Evolutionary conservation across 2,329 filamentous ascomycete species (phyloP).

Genomic region (Trichoderma asperellum): DNA sequence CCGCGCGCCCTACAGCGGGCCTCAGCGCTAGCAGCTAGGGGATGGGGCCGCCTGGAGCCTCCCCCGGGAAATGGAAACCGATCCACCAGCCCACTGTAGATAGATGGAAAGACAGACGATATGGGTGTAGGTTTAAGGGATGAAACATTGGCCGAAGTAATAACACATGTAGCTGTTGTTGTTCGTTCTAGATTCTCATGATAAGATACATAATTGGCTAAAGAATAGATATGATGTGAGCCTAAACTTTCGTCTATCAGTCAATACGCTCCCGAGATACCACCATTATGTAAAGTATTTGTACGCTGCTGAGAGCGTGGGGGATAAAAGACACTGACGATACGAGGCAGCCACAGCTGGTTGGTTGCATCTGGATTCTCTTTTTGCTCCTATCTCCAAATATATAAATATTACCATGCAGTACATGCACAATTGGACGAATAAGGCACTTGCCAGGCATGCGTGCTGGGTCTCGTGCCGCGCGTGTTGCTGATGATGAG

Average conservation of each 20-base stretch:
- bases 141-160: neutral
- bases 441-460: neutral
- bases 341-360: neutral
- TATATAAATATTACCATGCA: too few relatives aligned
- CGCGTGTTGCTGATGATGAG: neutral
- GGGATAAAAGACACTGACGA: neutral
- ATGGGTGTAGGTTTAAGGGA: neutral
- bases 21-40: neutral
- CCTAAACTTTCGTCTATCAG: neutral
- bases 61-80: conserved; percentile 1
- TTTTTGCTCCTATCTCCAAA: neutral
- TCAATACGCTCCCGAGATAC: neutral
- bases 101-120: neutral
- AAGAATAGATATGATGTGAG: neutral
- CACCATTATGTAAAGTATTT: conserved; percentile 10
- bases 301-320: neutral
- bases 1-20: conserved; percentile 7
- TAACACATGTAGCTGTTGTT: too few relatives aligned
- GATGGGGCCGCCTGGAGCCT: conserved; percentile 13
- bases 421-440: neutral
- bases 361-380: neutral
- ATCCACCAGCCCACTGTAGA: neutral
- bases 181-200: neutral
- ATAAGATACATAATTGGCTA: neutral
- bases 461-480: neutral